phyloP scores from a whole-genome alignment of 2,329 filamentous ascomycete species.

The Trichoderma atroviride region DNA sequence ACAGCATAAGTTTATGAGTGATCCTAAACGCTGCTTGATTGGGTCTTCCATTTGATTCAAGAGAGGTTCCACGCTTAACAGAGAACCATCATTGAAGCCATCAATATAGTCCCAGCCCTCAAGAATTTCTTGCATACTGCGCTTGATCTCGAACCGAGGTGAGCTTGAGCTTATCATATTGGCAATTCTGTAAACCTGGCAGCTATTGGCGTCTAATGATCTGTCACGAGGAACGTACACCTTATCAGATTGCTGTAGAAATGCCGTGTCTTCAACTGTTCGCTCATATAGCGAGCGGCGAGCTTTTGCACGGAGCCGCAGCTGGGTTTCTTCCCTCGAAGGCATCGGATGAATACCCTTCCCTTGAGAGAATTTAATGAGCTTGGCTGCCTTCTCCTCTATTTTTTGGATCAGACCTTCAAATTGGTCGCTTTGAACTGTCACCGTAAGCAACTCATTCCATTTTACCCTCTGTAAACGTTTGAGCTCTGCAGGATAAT shows the following conservation, averaged over 20 bases:
- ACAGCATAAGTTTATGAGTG: constrained; percentile 19
- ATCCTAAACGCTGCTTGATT: constrained; percentile 9
- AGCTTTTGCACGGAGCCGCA: neutral
- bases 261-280: neutral
- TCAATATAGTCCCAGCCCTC: neutral
- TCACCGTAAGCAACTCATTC: constrained; percentile 37
- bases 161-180: neutral
- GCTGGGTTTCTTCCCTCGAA: neutral
- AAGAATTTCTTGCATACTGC: neutral
- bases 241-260: fast-evolving
- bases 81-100: neutral
- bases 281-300: constrained; percentile 16
- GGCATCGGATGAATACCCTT: neutral
- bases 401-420: neutral
- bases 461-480: constrained; percentile 43
- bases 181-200: neutral
- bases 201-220: neutral
- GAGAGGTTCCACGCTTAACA: neutral
- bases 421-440: constrained; percentile 43
- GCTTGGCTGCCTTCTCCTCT: neutral
- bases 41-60: constrained; percentile 17
- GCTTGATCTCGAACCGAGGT: neutral
- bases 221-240: neutral
- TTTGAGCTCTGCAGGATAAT: constrained; percentile 42
- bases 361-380: neutral